Evolutionary conservation across 805 yeast genomes (phyloP).

Genomic region (Teunomyces lycoperdinae): DNA sequence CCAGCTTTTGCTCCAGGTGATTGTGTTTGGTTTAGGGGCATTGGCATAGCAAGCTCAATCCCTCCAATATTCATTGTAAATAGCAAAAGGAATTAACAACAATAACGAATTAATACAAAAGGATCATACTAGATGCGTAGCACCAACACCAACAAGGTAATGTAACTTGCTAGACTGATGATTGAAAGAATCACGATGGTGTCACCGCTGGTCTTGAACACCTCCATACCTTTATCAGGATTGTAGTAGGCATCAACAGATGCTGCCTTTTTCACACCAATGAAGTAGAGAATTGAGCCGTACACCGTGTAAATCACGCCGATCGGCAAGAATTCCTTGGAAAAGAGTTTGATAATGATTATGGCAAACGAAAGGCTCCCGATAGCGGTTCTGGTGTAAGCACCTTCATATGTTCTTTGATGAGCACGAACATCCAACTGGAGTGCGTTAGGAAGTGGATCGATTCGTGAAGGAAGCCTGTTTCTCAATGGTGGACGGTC

Average conservation of each 20-base stretch:
- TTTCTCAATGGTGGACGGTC: conserved; percentile 9
- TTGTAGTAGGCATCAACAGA: conserved; percentile 37
- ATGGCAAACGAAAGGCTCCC: conserved; percentile 66
- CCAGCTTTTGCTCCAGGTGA: conserved; percentile 76
- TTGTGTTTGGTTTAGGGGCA: conserved; percentile 81
- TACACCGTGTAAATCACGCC: conserved; percentile 66
- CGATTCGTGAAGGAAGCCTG: conserved; percentile 32
- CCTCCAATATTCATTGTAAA: no score
- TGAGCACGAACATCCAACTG: conserved; percentile 61
- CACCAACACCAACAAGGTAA: conserved; percentile 50
- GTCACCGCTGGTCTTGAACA: conserved; percentile 61
- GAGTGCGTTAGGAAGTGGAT: conserved; percentile 36
- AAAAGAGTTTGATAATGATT: conserved; percentile 61
- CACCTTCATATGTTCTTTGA: conserved; percentile 83
- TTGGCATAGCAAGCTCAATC: conserved; percentile 13
- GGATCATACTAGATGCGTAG: conserved; percentile 31
- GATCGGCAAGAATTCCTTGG: conserved; percentile 59
- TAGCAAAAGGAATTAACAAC: no score
- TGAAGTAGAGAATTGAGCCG: conserved; percentile 43
- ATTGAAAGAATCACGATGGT: conserved; percentile 50
- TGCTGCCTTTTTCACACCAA: conserved; percentile 37
- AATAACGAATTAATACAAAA: background rate
- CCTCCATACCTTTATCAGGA: conserved; percentile 34
- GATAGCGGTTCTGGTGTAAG: conserved; percentile 71
- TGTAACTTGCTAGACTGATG: conserved; percentile 50